These are phyloP conservation scores for Apiospora phragmitis DNA, from an alignment of 2,329 filamentous ascomycete species.

Conservation along the genomic window DNA sequence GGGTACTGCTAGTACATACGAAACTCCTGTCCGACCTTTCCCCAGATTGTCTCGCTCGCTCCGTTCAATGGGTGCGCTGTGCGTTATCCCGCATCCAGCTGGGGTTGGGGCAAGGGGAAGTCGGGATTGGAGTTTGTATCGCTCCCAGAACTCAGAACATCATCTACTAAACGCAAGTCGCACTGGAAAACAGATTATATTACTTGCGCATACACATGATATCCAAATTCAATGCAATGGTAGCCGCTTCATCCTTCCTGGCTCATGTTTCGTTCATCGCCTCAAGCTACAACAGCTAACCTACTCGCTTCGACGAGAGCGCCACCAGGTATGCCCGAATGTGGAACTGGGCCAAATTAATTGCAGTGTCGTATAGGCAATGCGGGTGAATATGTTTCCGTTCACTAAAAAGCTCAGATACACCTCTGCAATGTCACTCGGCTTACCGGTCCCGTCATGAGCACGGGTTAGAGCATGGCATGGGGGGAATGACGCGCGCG, in stretches of 20 bases:
- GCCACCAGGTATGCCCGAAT: not conserved
- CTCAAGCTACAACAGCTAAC: not conserved
- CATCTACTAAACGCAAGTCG: not conserved
- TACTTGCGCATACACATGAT: not conserved
- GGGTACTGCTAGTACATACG: too few relatives aligned
- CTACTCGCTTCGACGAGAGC: not conserved
- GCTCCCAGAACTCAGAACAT: not conserved
- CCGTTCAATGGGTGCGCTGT: not conserved
- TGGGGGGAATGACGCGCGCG: not conserved
- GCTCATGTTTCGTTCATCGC: not conserved
- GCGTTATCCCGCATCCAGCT: slow-evolving; percentile 1
- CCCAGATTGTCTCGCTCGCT: slow-evolving; percentile 8
- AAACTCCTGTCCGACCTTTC: slow-evolving; percentile 1
- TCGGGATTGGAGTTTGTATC: not conserved
- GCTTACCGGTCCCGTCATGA: not conserved
- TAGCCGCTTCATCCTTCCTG: not conserved
- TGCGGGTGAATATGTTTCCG: slow-evolving; percentile 5
- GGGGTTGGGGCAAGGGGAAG: not conserved
- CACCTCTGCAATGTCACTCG: not conserved
- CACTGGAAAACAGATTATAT: not conserved
- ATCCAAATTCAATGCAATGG: not conserved
- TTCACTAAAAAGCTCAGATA: not conserved
- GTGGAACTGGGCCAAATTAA: slow-evolving; percentile 6
- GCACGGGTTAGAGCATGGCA: not conserved
- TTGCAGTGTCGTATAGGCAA: slow-evolving; percentile 2